A percentile compares a stretch with the other conserved stretches of the same genome.
Conservation (phyloP, 257 asterid species). For the Coffea eugenioides region DNA sequence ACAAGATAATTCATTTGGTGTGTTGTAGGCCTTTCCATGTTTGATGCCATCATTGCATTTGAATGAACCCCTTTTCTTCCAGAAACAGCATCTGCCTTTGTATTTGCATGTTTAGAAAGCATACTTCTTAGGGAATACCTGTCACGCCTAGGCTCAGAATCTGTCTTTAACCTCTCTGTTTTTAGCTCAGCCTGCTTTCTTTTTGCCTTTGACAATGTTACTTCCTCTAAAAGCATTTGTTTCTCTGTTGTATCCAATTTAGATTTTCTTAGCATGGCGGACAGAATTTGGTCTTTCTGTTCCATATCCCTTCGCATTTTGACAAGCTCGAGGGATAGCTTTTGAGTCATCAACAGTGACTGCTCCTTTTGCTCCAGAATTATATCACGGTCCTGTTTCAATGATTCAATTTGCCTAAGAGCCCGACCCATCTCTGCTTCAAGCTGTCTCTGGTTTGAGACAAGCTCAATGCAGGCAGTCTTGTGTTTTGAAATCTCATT, state of each 20-base stretch:
- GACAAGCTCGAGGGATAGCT: conserved; percentile 65
- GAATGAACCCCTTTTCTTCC: conserved; percentile 37
- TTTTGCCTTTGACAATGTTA: conserved; percentile 55
- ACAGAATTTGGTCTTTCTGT: conserved; percentile 81
- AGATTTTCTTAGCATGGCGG: conserved; percentile 84
- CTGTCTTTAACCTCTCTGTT: conserved; percentile 39
- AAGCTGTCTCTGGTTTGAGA: conserved; percentile 82
- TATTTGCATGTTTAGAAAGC: conserved; percentile 53
- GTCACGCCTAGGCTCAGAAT: conserved; percentile 50
- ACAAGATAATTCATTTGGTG: conserved; percentile 23
- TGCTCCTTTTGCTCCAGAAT: conserved; percentile 71
- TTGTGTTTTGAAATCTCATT: conserved; percentile 61
- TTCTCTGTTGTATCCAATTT: conserved; percentile 68
- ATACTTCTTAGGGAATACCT: conserved; percentile 57
- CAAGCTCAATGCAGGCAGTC: conserved; percentile 79
- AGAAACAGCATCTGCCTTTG: conserved; percentile 35
- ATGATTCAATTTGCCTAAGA: conserved; percentile 69
- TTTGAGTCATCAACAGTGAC: conserved; percentile 55
- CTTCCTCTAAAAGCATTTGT: conserved; percentile 68
- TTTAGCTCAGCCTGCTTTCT: conserved; percentile 61
- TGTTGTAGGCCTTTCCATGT: conserved; percentile 24
- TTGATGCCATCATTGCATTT: conserved; percentile 16
- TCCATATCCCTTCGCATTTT: conserved; percentile 64
- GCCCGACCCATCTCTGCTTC: conserved; percentile 92
- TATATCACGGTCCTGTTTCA: conserved; percentile 59